Conservation (phyloP, 108 stramenopile species). For the Pseudonitzschia multiseries region DNA sequence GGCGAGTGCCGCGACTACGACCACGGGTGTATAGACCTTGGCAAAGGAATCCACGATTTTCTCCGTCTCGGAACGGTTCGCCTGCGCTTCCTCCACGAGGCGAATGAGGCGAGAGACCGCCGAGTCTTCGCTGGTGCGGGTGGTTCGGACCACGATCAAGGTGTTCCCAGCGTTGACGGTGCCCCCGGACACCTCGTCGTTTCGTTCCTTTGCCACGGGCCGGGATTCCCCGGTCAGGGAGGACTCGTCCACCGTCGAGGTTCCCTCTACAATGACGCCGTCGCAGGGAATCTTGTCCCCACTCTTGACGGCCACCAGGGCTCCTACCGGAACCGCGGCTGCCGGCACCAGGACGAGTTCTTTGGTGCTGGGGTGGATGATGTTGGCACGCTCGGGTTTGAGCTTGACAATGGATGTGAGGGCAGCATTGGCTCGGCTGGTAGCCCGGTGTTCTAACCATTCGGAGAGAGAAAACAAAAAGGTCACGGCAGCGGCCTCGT, state of each 20-base stretch:
- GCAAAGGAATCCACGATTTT: constrained; percentile 87
- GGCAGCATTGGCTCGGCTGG: constrained; percentile 71
- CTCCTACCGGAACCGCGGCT: constrained; percentile 65
- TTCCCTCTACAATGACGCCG: constrained; percentile 79
- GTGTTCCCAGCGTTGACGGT: constrained; percentile 81
- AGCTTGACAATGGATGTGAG: constrained; percentile 67
- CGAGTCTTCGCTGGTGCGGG: constrained; percentile 72
- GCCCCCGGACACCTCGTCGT: constrained; percentile 75
- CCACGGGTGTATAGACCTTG: constrained; percentile 81
- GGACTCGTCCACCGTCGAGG: constrained; percentile 65
- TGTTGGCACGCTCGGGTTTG: constrained; percentile 72
- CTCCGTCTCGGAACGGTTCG: constrained; percentile 83
- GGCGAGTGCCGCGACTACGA: constrained; percentile 62
- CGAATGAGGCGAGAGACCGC: constrained; percentile 76
- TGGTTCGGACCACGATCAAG: constrained; percentile 68
- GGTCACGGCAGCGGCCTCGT: constrained; percentile 80
- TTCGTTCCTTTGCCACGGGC: constrained; percentile 66
- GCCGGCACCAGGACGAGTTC: constrained; percentile 65
- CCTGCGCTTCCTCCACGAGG: constrained; percentile 85
- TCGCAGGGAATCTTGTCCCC: constrained; percentile 94
- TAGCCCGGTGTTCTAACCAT: constrained; percentile 65
- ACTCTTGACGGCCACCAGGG: constrained; percentile 76
- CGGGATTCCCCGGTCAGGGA: constrained; percentile 65
- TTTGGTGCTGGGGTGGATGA: constrained; percentile 59
- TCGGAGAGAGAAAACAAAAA: constrained; percentile 78